These are phyloP conservation scores for Penicillium cataractarum DNA, from an alignment of 495 filamentous ascomycete species.

Conservation along the genomic window DNA sequence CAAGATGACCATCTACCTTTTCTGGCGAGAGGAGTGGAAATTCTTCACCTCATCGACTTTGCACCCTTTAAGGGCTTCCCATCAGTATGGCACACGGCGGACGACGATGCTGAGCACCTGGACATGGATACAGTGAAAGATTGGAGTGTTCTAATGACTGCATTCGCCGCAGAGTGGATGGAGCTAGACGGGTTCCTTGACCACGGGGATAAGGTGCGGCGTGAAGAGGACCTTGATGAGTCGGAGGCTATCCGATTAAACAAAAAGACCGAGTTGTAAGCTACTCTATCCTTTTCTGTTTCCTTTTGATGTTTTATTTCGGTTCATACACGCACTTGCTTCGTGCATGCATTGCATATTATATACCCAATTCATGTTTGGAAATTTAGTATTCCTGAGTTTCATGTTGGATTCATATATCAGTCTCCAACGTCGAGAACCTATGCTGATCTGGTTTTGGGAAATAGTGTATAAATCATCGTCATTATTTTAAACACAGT, in stretches of 20 bases:
- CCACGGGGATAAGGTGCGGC: not conserved
- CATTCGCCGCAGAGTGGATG: slow-evolving; percentile 93
- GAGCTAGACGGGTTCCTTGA: slow-evolving; percentile 69
- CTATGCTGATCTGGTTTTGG: not conserved
- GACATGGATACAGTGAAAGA: slow-evolving; percentile 84
- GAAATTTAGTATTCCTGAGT: not conserved
- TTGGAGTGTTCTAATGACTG: slow-evolving; percentile 80
- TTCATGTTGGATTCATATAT: not conserved
- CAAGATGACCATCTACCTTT: slow-evolving; percentile 93
- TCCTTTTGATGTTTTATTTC: not conserved
- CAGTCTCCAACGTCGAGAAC: not conserved
- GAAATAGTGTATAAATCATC: not conserved
- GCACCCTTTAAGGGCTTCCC: slow-evolving; percentile 65
- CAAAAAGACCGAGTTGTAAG: slow-evolving; percentile 54
- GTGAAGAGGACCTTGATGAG: slow-evolving; percentile 16
- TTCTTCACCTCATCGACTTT: slow-evolving; percentile 83
- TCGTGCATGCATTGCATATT: slow-evolving; percentile 12
- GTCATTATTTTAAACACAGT: not conserved
- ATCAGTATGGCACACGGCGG: slow-evolving; percentile 79
- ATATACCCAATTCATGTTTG: slow-evolving; percentile 18
- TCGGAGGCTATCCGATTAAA: slow-evolving; percentile 24
- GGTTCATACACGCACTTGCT: too few relatives aligned
- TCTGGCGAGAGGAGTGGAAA: slow-evolving; percentile 77
- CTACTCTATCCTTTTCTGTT: slow-evolving; percentile 24
- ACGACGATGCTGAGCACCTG: slow-evolving; percentile 85